phyloP scores from a whole-genome alignment of 2,329 filamentous ascomycete genomes.

The Penicillium janthinellum region DNA sequence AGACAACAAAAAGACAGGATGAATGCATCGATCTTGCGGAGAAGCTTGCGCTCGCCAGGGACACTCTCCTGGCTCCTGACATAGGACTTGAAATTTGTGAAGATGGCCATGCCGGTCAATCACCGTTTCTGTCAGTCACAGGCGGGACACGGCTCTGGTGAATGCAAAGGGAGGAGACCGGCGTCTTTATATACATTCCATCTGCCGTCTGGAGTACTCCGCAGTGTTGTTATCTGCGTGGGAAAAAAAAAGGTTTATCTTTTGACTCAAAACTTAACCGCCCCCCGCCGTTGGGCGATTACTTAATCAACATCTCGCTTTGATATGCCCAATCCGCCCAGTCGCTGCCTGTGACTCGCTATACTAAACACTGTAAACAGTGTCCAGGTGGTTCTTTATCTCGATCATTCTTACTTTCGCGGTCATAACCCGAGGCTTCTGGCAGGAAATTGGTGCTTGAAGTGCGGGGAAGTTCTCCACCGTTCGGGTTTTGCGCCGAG shows the following conservation, averaged over 20 bases:
- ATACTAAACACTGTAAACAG: too few species aligned
- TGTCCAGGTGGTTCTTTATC: not conserved
- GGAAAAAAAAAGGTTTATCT: not conserved
- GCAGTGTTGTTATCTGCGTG: not conserved
- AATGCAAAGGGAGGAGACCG: not conserved
- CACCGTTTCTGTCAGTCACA: not conserved
- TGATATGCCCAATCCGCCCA: slow-evolving; percentile 2
- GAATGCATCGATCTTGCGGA: slow-evolving; percentile 56
- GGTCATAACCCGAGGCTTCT: slow-evolving; percentile 1
- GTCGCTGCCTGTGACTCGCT: not conserved
- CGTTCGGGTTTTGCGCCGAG: slow-evolving; percentile 2
- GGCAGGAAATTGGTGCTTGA: not conserved
- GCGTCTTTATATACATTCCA: not conserved
- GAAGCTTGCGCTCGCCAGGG: slow-evolving; percentile 44
- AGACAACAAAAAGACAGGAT: slow-evolving; percentile 50
- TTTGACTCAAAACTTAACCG: not conserved
- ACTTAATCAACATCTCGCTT: slow-evolving; percentile 6
- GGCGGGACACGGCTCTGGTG: not conserved
- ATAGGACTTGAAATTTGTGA: slow-evolving; percentile 5
- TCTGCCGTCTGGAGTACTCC: too few species aligned
- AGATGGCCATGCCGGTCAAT: not conserved
- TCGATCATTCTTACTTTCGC: not conserved
- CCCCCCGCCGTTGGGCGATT: not conserved
- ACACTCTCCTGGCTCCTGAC: slow-evolving; percentile 10
- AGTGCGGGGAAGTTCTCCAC: slow-evolving; percentile 11